These are phyloP conservation scores for Suillus tomentosus DNA, from an alignment of 768 basidiomycete species.

Conservation along the genomic window DNA sequence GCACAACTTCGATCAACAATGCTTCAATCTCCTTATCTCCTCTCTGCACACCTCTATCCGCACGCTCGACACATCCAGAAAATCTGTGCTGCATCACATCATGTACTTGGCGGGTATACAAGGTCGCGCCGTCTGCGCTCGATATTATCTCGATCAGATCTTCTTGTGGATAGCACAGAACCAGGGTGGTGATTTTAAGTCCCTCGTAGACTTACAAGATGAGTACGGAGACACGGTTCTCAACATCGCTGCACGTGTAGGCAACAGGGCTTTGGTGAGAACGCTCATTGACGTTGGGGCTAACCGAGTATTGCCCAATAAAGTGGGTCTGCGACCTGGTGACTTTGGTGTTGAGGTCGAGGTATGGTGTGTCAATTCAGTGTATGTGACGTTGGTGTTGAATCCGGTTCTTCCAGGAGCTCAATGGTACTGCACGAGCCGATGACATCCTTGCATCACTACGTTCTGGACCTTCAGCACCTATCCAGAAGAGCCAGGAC, in stretches of 20 bases:
- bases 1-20: conserved; percentile 77
- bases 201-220: conserved; percentile 88
- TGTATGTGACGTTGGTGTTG: conserved; percentile 4
- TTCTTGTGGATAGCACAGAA: conserved; percentile 83
- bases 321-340: conserved; percentile 87
- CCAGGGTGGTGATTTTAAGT: conserved; percentile 74
- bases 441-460: conserved; percentile 81
- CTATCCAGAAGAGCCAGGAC: conserved; percentile 87
- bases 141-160: conserved; percentile 90
- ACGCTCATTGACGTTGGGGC: conserved; percentile 91
- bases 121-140: conserved; percentile 78
- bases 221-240: conserved; percentile 94
- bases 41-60: conserved; percentile 74
- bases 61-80: conserved; percentile 84
- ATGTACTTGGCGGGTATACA: conserved; percentile 89
- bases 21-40: conserved; percentile 66
- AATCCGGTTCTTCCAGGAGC: conserved; percentile 47
- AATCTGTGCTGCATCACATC: conserved; percentile 90
- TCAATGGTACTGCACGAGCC: conserved; percentile 66
- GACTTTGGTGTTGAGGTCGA: conserved; percentile 96
- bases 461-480: conserved; percentile 71
- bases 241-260: conserved; percentile 93
- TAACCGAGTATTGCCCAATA: conserved; percentile 86
- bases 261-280: conserved; percentile 84
- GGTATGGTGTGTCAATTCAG: conserved; percentile 44